Percentiles rank a stretch among this genome's conserved stretches.
These are phyloP conservation scores for Beta corolliflora DNA, from an alignment of 179 eudicot genomes.

Conservation along the genomic window DNA sequence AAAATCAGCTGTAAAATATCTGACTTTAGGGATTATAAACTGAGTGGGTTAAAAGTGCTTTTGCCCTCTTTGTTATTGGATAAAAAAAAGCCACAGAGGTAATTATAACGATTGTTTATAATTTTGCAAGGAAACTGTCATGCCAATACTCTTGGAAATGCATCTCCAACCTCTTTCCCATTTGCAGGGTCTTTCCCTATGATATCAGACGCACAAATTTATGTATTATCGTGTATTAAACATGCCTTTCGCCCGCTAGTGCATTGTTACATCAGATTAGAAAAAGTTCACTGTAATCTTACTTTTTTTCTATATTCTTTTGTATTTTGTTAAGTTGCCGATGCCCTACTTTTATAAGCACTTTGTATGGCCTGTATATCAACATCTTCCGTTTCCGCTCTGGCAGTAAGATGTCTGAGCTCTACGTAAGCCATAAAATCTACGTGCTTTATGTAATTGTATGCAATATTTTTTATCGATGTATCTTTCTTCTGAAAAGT, in stretches of 20 bases:
- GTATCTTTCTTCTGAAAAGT: neutral
- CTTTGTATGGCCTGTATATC: neutral
- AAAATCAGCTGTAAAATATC: neutral
- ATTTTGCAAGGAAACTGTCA: no score
- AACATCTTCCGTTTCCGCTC: neutral
- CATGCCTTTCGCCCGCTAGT: no score
- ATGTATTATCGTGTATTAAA: no score
- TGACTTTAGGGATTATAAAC: neutral
- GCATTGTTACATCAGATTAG: neutral
- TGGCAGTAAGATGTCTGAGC: neutral
- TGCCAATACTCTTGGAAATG: neutral
- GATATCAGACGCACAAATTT: neutral
- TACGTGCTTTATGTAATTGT: neutral
- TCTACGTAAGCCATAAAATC: neutral
- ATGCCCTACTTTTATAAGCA: neutral
- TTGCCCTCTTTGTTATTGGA: no score
- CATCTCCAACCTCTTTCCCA: neutral
- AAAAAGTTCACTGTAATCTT: neutral
- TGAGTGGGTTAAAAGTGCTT: no score
- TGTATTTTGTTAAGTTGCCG: neutral
- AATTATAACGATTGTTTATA: no score
- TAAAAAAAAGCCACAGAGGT: no score
- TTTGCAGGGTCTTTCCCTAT: neutral
- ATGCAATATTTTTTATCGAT: neutral
- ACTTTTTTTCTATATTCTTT: neutral